Evolutionary conservation across 257 asterid species (phyloP).

Genomic region (Fraxinus cuspidata): DNA sequence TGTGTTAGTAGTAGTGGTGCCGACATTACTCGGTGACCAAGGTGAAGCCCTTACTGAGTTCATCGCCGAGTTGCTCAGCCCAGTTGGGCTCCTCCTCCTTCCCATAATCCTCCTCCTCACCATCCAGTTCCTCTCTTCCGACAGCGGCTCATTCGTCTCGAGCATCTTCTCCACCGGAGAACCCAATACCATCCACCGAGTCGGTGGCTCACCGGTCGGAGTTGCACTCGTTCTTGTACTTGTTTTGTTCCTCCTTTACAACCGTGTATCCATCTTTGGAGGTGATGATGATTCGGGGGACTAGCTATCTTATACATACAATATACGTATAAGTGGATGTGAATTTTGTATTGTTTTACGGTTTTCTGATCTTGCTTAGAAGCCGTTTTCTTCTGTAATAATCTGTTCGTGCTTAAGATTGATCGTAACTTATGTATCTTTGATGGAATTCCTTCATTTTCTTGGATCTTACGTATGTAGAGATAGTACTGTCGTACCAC

Average conservation of each 20-base stretch:
- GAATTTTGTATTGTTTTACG: neutral
- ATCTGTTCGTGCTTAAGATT: neutral
- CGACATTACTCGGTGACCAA: slow-evolving; percentile 69
- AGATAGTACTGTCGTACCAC: slow-evolving; percentile 24
- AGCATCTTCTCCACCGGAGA: slow-evolving; percentile 63
- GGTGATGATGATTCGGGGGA: slow-evolving; percentile 81
- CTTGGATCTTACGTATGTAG: neutral
- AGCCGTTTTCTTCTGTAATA: neutral
- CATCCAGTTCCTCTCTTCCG: slow-evolving; percentile 86
- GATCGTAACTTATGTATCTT: neutral
- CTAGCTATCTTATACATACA: slow-evolving; percentile 30
- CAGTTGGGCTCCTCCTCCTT: slow-evolving; percentile 75
- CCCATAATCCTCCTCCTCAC: slow-evolving; percentile 72
- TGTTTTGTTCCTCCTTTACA: slow-evolving; percentile 65
- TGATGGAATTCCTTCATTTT: neutral
- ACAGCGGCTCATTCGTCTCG: slow-evolving; percentile 65
- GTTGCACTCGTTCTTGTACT: slow-evolving; percentile 69
- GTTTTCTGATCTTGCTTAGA: neutral
- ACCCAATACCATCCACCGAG: slow-evolving; percentile 77
- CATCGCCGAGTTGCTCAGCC: slow-evolving; percentile 75
- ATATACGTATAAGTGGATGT: neutral
- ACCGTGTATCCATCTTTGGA: slow-evolving; percentile 71
- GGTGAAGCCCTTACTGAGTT: slow-evolving; percentile 84
- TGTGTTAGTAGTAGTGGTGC: slow-evolving; percentile 54
- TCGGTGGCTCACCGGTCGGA: slow-evolving; percentile 88